phyloP scores from a whole-genome alignment of 192 early-diverging fungal genomes.

The Radiomyces spectabilis region DNA sequence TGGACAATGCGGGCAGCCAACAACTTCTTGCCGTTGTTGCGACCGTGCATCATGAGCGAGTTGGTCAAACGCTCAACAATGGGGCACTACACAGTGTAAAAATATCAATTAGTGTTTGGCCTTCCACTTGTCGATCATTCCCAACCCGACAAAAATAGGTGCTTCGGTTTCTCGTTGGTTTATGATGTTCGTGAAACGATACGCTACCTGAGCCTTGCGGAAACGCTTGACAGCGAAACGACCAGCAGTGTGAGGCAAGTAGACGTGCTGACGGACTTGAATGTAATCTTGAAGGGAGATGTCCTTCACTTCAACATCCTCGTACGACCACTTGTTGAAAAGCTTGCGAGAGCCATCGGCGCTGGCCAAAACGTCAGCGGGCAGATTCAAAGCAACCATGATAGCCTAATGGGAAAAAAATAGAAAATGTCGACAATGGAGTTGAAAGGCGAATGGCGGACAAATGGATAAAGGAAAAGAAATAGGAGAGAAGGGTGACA shows the following conservation, averaged over 20 bases:
- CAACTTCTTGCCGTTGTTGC: slow-evolving; percentile 99
- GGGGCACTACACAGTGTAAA: slow-evolving; percentile 60
- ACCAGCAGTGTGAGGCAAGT: slow-evolving; percentile 97
- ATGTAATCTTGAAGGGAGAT: slow-evolving; percentile 86
- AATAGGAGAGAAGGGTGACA: no score
- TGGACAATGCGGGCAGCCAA: slow-evolving; percentile 98
- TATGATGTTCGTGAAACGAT: not conserved
- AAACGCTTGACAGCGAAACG: slow-evolving; percentile 95
- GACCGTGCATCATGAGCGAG: slow-evolving; percentile 99
- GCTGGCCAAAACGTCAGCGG: slow-evolving; percentile 45
- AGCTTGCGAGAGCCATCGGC: slow-evolving; percentile 49
- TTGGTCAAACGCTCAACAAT: slow-evolving; percentile 97
- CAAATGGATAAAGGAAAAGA: no score
- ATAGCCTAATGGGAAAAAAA: no score
- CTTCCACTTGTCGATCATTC: no score
- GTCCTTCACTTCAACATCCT: slow-evolving; percentile 87
- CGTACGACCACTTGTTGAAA: slow-evolving; percentile 87
- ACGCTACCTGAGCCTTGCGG: slow-evolving; percentile 91
- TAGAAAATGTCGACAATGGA: no score
- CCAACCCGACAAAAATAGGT: not conserved
- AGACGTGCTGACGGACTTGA: slow-evolving; percentile 84
- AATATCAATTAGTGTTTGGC: not conserved
- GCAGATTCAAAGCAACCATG: slow-evolving; percentile 47
- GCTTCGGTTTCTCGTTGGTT: not conserved
- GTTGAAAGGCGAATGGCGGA: no score